Evolutionary conservation across 164 flowering plant genomes (phyloP), one percentile per base, ranked within the genome.

Genomic region (Cinnamomum micranthum): DNA sequence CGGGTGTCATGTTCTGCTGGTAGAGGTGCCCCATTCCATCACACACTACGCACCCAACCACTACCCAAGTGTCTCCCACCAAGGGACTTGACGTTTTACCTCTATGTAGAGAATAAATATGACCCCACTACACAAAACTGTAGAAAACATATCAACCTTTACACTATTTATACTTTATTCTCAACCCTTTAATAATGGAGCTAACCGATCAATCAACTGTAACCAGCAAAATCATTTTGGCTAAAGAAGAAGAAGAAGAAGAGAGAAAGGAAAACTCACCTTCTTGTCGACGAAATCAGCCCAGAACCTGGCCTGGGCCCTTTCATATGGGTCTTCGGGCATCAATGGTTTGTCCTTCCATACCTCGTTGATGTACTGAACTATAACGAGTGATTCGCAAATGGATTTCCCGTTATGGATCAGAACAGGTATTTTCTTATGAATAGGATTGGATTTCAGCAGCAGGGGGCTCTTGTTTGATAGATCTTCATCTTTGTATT

Each of bases 371-470:
- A 72, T 72, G 31, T 77, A 77, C 15, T 77, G 65, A 4, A 77
- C 65, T 2, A 77, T 77, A 65, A 72, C 22, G 71, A 77, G 75
- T 11, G 79, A 77, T 67, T 77, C 79, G 55, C 71, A 77, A 19
- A 77, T 65, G 75, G 79, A 52, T 19, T 55, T 58, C 1, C 65
- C 75, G n/a, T 72, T 65, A 22, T 77, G 79, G 50, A 77, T 64
- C 20, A 77, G 23, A 22, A 77, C 75, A 6, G 79, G 79, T 52
- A 77, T 41, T 59, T 72, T 72, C 66, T 77, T 67, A 2, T 77
- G 70, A 23, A 77, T 24, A 6, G 79, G 79, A 35, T 77, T 77
- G 41, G 47, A 65, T 25, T 72, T 17, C 31, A 77, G 75, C 5
- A 77, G 66, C 10, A 74, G 76, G 14, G 50, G 78, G 24, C 66